Percentiles rank a stretch among this genome's conserved stretches.
Evolutionary conservation across 2,329 filamentous ascomycete species (phyloP).

Genomic region (Pestalotiopsis sp.): DNA sequence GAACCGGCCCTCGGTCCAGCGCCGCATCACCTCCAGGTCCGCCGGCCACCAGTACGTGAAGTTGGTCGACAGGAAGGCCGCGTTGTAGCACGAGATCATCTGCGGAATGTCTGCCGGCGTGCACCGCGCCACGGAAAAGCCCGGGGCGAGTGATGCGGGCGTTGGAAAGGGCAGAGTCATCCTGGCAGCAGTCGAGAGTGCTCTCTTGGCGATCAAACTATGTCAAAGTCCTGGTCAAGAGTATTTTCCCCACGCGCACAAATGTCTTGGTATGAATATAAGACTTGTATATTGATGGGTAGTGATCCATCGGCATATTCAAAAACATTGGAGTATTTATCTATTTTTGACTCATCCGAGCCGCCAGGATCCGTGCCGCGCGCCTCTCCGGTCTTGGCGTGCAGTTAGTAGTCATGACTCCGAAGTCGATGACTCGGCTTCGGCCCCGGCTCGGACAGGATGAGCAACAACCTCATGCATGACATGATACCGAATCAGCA

Average conservation of each 20-base stretch:
- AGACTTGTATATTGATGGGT: too few relatives aligned
- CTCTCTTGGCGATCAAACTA: not conserved
- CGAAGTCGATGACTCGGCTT: not conserved
- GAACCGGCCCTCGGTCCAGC: constrained; percentile 27
- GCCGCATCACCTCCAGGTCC: constrained; percentile 21
- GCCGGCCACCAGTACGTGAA: constrained; percentile 32
- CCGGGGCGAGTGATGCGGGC: constrained; percentile 7
- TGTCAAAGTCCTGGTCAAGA: not conserved
- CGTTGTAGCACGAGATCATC: constrained; percentile 21
- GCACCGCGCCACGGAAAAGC: constrained; percentile 14
- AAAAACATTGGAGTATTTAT: too few relatives aligned
- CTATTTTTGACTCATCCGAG: not conserved
- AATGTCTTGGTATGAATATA: not conserved
- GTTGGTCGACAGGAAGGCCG: constrained; percentile 26
- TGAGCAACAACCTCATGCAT: too few relatives aligned
- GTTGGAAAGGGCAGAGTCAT: constrained; percentile 14
- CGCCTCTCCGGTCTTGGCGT: constrained; percentile 1
- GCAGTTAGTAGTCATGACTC: not conserved
- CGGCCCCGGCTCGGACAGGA: not conserved
- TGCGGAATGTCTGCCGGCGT: constrained; percentile 17
- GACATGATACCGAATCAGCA: too few relatives aligned
- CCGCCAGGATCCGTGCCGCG: not conserved
- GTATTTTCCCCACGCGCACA: not conserved
- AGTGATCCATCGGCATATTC: too few relatives aligned
- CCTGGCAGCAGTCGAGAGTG: not conserved